Percentiles rank a stretch among this genome's conserved stretches.
phyloP scores from a whole-genome alignment of 257 asterid genomes.

The Solanum chmielewskii region DNA sequence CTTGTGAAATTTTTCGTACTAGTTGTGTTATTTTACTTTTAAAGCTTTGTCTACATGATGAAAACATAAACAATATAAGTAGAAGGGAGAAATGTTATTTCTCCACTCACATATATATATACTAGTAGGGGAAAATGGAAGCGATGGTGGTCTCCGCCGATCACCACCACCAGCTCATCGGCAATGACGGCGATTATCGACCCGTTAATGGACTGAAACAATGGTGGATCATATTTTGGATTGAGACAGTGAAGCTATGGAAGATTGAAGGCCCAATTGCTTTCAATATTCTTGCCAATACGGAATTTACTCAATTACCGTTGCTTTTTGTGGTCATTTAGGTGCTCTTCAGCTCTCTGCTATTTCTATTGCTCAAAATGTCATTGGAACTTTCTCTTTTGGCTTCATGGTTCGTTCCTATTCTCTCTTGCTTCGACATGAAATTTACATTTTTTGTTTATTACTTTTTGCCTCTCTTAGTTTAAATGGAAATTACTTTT shows the following conservation, averaged over 20 bases:
- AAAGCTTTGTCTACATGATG: no score
- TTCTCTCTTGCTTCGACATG: no score
- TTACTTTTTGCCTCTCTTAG: no score
- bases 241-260: slow-evolving; percentile 55
- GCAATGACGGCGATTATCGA: slow-evolving; percentile 50
- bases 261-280: slow-evolving; percentile 58
- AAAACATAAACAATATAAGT: no score
- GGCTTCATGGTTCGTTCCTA: no score
- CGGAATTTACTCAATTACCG: slow-evolving; percentile 22
- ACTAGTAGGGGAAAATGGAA: no score
- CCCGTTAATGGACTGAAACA: slow-evolving; percentile 27
- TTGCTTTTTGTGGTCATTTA: slow-evolving; percentile 58
- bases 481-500: no score
- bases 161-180: slow-evolving; percentile 5
- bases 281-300: slow-evolving; percentile 47
- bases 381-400: slow-evolving; percentile 15
- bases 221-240: slow-evolving; percentile 38
- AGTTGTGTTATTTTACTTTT: no score
- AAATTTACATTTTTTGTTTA: no score
- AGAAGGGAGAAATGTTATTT: no score
- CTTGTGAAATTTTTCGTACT: no score
- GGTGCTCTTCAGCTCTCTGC: slow-evolving; percentile 61
- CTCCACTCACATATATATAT: no score
- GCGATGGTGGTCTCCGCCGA: neutral
- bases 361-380: slow-evolving; percentile 48